Evolutionary conservation across 2,329 filamentous ascomycete genomes (phyloP).

Genomic region (Colletotrichum endophyticum): DNA sequence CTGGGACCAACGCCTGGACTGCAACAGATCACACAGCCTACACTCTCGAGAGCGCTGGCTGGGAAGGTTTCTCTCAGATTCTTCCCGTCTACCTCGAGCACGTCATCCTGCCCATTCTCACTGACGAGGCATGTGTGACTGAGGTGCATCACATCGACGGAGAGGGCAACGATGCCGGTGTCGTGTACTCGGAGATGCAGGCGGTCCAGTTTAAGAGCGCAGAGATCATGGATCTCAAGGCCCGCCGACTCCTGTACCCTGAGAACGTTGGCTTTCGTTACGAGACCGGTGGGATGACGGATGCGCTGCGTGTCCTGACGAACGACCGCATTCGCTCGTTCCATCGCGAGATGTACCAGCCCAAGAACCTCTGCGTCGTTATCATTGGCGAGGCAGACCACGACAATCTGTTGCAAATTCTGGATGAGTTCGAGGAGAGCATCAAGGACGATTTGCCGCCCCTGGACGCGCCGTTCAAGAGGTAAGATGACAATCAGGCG

Average conservation of each 20-base stretch:
- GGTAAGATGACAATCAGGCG: slow-evolving; percentile 39
- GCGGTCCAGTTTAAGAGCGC: slow-evolving; percentile 83
- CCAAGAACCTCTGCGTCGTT: slow-evolving; percentile 89
- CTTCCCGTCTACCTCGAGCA: slow-evolving; percentile 96
- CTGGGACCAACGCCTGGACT: slow-evolving; percentile 95
- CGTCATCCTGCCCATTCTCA: slow-evolving; percentile 87
- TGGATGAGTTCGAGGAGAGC: slow-evolving; percentile 87
- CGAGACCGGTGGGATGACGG: slow-evolving; percentile 98
- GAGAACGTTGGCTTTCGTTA: slow-evolving; percentile 92
- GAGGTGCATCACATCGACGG: slow-evolving; percentile 97
- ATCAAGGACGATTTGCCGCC: slow-evolving; percentile 84
- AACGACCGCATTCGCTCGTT: slow-evolving; percentile 93
- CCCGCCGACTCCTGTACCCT: slow-evolving; percentile 83
- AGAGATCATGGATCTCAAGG: slow-evolving; percentile 87
- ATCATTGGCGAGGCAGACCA: slow-evolving; percentile 94
- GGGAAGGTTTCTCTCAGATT: slow-evolving; percentile 96
- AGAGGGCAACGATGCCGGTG: slow-evolving; percentile 91
- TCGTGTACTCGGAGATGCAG: slow-evolving; percentile 99
- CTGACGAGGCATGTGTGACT: slow-evolving; percentile 90
- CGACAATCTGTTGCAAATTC: slow-evolving; percentile 75
- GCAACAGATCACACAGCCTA: slow-evolving; percentile 96
- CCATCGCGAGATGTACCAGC: slow-evolving; percentile 97
- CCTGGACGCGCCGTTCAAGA: slow-evolving; percentile 75
- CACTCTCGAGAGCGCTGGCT: slow-evolving; percentile 92
- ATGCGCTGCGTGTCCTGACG: slow-evolving; percentile 83